Percentiles rank a stretch among this genome's conserved stretches.
phyloP scores from a whole-genome alignment of 768 basidiomycete species.

The Rhodotorula diobovata region DNA sequence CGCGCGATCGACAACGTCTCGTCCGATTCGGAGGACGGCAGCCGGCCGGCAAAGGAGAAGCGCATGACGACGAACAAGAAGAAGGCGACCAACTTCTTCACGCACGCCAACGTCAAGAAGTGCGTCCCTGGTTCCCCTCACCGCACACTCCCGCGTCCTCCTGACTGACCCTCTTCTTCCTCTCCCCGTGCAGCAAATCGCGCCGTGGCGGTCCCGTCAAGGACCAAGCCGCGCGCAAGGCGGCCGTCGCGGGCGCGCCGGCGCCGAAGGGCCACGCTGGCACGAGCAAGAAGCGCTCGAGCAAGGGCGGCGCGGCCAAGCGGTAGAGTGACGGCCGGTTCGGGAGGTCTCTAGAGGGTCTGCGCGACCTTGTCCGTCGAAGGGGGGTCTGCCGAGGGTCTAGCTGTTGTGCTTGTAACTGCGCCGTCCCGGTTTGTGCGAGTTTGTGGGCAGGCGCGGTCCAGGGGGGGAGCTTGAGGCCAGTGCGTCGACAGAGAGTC shows the following conservation, averaged over 20 bases:
- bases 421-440: background rate
- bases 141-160: background rate
- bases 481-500: too few relatives aligned
- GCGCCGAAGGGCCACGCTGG: conserved; percentile 24
- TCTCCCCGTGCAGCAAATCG: conserved; percentile 19
- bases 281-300: conserved; percentile 25
- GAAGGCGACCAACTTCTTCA: conserved; percentile 65
- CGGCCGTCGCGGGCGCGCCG: background rate
- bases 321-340: background rate
- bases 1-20: conserved; percentile 46
- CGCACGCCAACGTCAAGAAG: conserved; percentile 41
- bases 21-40: conserved; percentile 46
- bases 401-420: background rate
- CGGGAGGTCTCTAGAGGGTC: too few relatives aligned
- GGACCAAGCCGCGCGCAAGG: conserved; percentile 24
- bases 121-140: background rate
- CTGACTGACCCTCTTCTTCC: background rate
- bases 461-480: too few relatives aligned
- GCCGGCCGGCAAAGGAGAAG: conserved; percentile 55
- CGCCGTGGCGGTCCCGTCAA: conserved; percentile 27
- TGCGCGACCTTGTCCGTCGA: too few relatives aligned
- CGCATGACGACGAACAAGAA: conserved; percentile 97
- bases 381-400: background rate
- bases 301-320: background rate
- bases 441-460: too few relatives aligned